Conservation (phyloP, 179 eudicot species). For the Corrigiola litoralis region DNA sequence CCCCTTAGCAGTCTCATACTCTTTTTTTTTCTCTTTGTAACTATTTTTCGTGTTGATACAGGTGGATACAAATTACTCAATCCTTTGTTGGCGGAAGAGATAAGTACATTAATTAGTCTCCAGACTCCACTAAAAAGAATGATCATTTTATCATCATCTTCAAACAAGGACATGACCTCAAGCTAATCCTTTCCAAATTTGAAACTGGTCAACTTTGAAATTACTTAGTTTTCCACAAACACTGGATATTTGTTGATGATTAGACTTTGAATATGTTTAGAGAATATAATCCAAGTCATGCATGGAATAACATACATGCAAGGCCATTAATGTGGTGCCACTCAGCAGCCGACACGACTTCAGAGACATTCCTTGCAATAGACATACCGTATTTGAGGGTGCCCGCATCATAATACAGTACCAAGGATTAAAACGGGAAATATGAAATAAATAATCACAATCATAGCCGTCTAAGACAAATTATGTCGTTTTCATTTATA, state of each 20-base stretch:
- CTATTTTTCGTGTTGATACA: too few relatives aligned
- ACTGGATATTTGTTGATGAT: too few relatives aligned
- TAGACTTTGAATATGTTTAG: neutral
- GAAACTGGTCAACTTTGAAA: constrained; percentile 5
- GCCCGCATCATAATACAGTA: neutral
- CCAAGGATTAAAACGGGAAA: neutral
- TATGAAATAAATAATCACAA: constrained; percentile 5
- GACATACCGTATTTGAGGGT: constrained; percentile 6
- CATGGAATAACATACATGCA: too few relatives aligned
- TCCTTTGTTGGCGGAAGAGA: constrained; percentile 5
- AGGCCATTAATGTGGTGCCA: too few relatives aligned
- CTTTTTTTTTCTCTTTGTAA: too few relatives aligned
- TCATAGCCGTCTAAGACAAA: constrained; percentile 27
- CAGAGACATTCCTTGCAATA: neutral
- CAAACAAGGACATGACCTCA: neutral
- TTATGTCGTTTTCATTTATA: constrained; percentile 20
- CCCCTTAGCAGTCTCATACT: too few relatives aligned
- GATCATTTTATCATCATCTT: constrained; percentile 4
- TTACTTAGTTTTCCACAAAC: neutral
- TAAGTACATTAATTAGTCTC: neutral
- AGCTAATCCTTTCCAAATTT: constrained; percentile 8
- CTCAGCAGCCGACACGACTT: neutral
- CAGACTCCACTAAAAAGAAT: too few relatives aligned
- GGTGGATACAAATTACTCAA: constrained; percentile 1
- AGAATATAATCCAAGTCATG: neutral